A percentile compares a stretch with the other conserved stretches of the same genome.
Evolutionary conservation across 805 yeast species (phyloP).

Genomic region (Lipomyces lipofer): DNA sequence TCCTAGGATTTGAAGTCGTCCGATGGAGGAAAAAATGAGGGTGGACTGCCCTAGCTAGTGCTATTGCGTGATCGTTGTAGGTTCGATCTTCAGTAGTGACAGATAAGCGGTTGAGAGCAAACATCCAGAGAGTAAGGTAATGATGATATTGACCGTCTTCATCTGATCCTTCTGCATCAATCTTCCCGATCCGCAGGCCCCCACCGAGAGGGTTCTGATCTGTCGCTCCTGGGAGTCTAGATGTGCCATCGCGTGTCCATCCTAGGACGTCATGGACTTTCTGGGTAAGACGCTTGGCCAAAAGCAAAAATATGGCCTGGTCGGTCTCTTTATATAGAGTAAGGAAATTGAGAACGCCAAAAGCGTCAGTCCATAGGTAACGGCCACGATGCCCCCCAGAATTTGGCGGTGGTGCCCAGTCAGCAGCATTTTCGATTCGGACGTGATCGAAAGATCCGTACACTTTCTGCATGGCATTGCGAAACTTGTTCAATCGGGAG

Average conservation of each 20-base stretch:
- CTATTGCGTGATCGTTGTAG: conserved; percentile 5
- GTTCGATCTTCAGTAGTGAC: conserved; percentile 1
- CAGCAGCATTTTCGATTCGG: not conserved
- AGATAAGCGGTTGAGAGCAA: conserved; percentile 8
- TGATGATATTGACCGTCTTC: conserved; percentile 9
- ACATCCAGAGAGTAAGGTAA: conserved; percentile 10
- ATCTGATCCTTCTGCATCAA: conserved; percentile 5
- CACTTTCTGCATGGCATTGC: conserved; percentile 2
- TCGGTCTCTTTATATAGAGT: conserved; percentile 5
- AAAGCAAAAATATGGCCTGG: not conserved
- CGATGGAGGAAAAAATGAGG: conserved; percentile 6
- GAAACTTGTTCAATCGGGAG: conserved; percentile 2
- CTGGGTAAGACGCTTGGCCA: conserved; percentile 8
- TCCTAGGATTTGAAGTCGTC: conserved; percentile 1
- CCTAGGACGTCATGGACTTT: conserved; percentile 4
- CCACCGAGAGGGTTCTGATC: conserved; percentile 4
- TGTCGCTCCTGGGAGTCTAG: conserved; percentile 7
- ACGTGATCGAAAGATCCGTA: conserved; percentile 4
- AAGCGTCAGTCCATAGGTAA: conserved; percentile 6
- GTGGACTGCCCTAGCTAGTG: conserved; percentile 6
- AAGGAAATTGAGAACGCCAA: conserved; percentile 7
- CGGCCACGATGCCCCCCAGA: conserved; percentile 8
- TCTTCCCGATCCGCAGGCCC: conserved; percentile 5
- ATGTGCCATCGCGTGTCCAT: conserved; percentile 7
- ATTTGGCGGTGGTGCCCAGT: conserved; percentile 9